Conservation (phyloP, 1,284 basidiomycete species). For the Ceratobasidium sp. region DNA sequence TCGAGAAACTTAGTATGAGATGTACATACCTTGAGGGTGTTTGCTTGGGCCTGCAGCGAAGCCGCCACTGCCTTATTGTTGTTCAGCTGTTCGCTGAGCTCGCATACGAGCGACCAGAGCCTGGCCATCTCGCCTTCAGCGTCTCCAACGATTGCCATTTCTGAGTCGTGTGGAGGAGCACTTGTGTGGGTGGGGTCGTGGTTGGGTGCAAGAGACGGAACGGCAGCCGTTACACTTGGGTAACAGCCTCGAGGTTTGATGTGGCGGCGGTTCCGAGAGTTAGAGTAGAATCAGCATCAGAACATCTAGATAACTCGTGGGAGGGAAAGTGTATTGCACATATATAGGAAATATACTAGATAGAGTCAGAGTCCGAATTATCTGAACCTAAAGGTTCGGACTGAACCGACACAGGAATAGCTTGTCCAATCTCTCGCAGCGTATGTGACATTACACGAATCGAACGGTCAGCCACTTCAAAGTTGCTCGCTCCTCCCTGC, state of each 20-base stretch:
- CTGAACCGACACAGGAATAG: not conserved
- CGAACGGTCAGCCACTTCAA: slow-evolving; percentile 23
- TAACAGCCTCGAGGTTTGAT: slow-evolving; percentile 23
- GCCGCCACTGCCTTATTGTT: slow-evolving; percentile 86
- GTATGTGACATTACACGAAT: slow-evolving; percentile 31
- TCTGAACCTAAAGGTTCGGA: slow-evolving; percentile 22
- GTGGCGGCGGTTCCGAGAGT: slow-evolving; percentile 21
- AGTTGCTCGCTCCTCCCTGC: slow-evolving; percentile 31
- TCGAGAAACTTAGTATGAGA: slow-evolving; percentile 8
- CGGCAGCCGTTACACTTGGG: slow-evolving; percentile 12
- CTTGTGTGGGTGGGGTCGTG: slow-evolving; percentile 19
- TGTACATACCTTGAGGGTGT: slow-evolving; percentile 80
- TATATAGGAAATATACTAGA: not conserved
- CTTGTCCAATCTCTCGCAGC: slow-evolving; percentile 11
- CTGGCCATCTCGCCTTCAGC: slow-evolving; percentile 78
- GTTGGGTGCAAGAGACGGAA: slow-evolving; percentile 24
- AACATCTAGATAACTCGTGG: slow-evolving; percentile 16
- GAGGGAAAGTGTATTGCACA: slow-evolving; percentile 6
- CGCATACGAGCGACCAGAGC: slow-evolving; percentile 83
- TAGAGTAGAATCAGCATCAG: not conserved
- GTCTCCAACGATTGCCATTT: slow-evolving; percentile 48
- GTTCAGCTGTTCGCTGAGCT: slow-evolving; percentile 88
- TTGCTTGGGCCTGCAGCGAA: slow-evolving; percentile 80
- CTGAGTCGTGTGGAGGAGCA: slow-evolving; percentile 4
- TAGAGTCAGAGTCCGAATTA: not conserved